A percentile compares a stretch with the other conserved stretches of the same genome.
phyloP scores from a whole-genome alignment of 2,329 filamentous ascomycete genomes.

The Epichloe gansuensis region DNA sequence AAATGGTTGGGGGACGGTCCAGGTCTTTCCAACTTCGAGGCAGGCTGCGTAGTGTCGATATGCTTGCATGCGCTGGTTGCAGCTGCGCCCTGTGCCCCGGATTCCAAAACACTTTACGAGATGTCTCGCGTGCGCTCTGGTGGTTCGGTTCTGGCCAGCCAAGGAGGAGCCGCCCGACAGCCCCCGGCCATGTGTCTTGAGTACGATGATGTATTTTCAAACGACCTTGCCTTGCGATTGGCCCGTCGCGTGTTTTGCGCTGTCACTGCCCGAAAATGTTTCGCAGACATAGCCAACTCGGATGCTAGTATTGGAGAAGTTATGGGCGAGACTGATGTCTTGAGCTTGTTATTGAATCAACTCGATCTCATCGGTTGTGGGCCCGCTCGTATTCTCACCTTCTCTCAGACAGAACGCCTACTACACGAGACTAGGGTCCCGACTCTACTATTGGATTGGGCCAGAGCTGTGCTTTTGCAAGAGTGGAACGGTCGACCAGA shows the following conservation, averaged over 20 bases:
- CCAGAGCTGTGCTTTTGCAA: slow-evolving; percentile 59
- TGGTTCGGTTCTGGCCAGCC: slow-evolving; percentile 35
- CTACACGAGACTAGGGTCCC: slow-evolving; percentile 45
- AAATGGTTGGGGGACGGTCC: slow-evolving; percentile 4
- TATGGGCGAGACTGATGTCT: slow-evolving; percentile 26
- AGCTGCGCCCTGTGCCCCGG: slow-evolving; percentile 36
- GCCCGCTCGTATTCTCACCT: slow-evolving; percentile 32
- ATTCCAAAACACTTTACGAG: slow-evolving; percentile 38
- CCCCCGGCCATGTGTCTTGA: slow-evolving; percentile 39
- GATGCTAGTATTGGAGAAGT: slow-evolving; percentile 22
- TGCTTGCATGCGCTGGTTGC: slow-evolving; percentile 51
- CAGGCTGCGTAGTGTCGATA: slow-evolving; percentile 42
- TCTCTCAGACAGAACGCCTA: slow-evolving; percentile 36
- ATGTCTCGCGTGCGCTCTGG: slow-evolving; percentile 48
- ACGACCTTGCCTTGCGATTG: slow-evolving; percentile 45
- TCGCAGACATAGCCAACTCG: slow-evolving; percentile 30
- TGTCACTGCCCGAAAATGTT: slow-evolving; percentile 38
- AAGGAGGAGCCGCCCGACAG: slow-evolving; percentile 32
- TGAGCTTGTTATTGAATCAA: slow-evolving; percentile 37
- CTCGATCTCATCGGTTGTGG: slow-evolving; percentile 38
- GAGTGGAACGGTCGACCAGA: slow-evolving; percentile 70
- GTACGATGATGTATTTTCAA: slow-evolving; percentile 50
- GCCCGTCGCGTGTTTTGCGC: slow-evolving; percentile 46
- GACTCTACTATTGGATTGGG: slow-evolving; percentile 54
- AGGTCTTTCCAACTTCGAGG: slow-evolving; percentile 30